Conservation (phyloP, 108 stramenopile species). For the Phaeodactylum tricornutum region DNA sequence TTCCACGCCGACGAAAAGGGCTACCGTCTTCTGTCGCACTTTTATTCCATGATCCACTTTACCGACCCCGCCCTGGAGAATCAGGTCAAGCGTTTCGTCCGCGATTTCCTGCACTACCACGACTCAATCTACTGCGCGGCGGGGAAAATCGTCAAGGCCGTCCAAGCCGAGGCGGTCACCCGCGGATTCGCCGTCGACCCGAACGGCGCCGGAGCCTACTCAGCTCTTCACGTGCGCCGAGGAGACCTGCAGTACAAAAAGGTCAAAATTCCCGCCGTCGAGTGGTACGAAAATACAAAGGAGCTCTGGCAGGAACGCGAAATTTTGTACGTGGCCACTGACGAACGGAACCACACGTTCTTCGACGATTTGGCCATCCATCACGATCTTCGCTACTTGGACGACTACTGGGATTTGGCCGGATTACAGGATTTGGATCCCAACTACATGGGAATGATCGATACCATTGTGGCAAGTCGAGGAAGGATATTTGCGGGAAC, state of each 20-base stretch:
- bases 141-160: conserved; percentile 59
- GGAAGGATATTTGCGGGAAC: conserved; percentile 85
- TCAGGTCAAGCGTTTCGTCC: conserved; percentile 73
- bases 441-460: conserved; percentile 90
- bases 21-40: conserved; percentile 71
- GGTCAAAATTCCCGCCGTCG: conserved; percentile 56
- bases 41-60: conserved; percentile 68
- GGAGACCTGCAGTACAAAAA: conserved; percentile 86
- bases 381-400: conserved; percentile 58
- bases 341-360: conserved; percentile 69
- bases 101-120: conserved; percentile 73
- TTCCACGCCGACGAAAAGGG: conserved; percentile 50
- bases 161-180: conserved; percentile 45
- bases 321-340: conserved; percentile 78
- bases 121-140: conserved; percentile 82
- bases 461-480: conserved; percentile 81
- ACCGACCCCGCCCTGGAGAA: conserved; percentile 52
- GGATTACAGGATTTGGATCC: conserved; percentile 59
- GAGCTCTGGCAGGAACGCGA: conserved; percentile 46
- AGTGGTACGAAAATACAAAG: conserved; percentile 69
- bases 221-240: conserved; percentile 75
- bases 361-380: conserved; percentile 66
- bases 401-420: conserved; percentile 61
- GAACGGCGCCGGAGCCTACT: conserved; percentile 55
- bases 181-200: conserved; percentile 34